These are phyloP conservation scores for Xanthoconium purpureum DNA, from an alignment of 768 basidiomycete species.

Conservation along the genomic window DNA sequence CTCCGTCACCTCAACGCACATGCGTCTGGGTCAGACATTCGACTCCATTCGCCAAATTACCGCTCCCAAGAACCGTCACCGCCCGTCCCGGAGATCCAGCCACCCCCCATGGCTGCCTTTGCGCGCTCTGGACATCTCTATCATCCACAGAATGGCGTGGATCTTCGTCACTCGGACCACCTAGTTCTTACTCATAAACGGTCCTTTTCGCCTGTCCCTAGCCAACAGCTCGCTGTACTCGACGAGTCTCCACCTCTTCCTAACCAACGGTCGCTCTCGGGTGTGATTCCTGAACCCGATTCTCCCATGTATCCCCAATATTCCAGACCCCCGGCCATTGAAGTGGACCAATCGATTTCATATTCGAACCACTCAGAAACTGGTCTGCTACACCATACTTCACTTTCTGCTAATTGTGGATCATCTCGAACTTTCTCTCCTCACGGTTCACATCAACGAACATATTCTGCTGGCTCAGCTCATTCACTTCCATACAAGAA, in stretches of 20 bases:
- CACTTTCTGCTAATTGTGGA: slow-evolving; percentile 7
- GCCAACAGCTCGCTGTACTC: slow-evolving; percentile 8
- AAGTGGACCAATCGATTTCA: slow-evolving; percentile 11
- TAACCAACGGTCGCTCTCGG: slow-evolving; percentile 7
- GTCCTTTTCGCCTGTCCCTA: slow-evolving; percentile 26
- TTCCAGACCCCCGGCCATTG: slow-evolving; percentile 2
- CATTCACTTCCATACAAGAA: slow-evolving; percentile 15
- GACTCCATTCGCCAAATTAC: slow-evolving; percentile 38
- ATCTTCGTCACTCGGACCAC: slow-evolving; percentile 18
- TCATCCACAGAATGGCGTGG: slow-evolving; percentile 22
- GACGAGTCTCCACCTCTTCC: slow-evolving; percentile 13
- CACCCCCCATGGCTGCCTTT: slow-evolving; percentile 36
- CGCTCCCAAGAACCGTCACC: slow-evolving; percentile 29
- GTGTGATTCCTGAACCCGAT: slow-evolving; percentile 7
- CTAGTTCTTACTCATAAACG: slow-evolving; percentile 25
- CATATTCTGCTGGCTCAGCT: slow-evolving; percentile 21
- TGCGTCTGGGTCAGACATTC: slow-evolving; percentile 33
- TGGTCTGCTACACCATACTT: slow-evolving; percentile 7
- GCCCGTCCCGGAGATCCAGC: slow-evolving; percentile 39
- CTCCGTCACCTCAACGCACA: slow-evolving; percentile 44
- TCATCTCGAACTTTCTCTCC: slow-evolving; percentile 9
- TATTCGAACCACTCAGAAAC: slow-evolving; percentile 18
- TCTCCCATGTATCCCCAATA: slow-evolving; percentile 18
- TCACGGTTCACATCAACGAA: slow-evolving; percentile 9
- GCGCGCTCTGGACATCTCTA: slow-evolving; percentile 30